Percentiles rank a stretch among this genome's conserved stretches.
Conservation (phyloP, 148 eudicot genomes). For the Silene conica region DNA sequence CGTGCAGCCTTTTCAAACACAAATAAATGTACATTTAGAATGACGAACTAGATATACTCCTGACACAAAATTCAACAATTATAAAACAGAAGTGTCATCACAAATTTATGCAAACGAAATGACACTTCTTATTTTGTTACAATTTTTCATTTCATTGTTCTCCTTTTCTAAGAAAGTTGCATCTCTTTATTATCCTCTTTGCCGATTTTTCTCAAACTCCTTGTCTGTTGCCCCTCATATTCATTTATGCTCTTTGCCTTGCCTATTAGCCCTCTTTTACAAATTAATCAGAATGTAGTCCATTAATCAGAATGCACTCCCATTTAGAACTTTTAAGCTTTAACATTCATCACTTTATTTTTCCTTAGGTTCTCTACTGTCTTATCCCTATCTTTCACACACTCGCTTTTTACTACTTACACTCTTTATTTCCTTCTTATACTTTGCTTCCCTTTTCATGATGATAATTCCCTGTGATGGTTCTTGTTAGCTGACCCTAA, state of each 20-base stretch:
- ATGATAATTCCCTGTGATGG: not conserved
- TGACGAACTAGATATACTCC: not conserved
- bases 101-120: not conserved
- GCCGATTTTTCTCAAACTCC: not conserved
- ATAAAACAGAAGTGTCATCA: not conserved
- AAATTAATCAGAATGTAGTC: not conserved
- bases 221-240: not conserved
- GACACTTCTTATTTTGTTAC: not conserved
- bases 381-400: not conserved
- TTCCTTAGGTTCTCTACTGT: not conserved
- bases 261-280: not conserved
- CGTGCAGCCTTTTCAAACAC: slow-evolving; percentile 57
- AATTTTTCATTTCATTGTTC: not conserved
- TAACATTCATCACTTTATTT: not conserved
- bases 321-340: not conserved
- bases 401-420: not conserved
- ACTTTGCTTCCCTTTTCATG: not conserved
- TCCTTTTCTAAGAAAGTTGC: not conserved
- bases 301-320: not conserved
- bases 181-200: not conserved
- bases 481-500: not conserved
- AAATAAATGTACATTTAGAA: not conserved
- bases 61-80: slow-evolving; percentile 8
- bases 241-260: not conserved
- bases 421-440: not conserved